phyloP scores from a whole-genome alignment of 768 basidiomycete species.

The Trametes meyenii region DNA sequence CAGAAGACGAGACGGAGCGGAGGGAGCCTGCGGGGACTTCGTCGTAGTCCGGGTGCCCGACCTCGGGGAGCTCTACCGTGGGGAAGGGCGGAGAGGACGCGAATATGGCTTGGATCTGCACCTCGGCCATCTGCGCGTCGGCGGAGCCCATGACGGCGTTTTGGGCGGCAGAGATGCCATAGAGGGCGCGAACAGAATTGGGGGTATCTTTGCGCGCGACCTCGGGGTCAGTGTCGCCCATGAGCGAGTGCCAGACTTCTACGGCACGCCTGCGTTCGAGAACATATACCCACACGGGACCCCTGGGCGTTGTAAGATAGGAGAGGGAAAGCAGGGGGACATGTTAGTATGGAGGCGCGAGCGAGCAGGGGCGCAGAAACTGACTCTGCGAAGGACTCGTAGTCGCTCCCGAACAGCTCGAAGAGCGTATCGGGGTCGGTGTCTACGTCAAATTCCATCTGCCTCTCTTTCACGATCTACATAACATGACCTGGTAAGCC shows the following conservation, averaged over 20 bases:
- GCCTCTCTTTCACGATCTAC: conserved; percentile 84
- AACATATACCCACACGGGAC: conserved; percentile 91
- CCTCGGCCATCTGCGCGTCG: conserved; percentile 68
- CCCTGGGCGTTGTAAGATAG: conserved; percentile 43
- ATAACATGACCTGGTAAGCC: not conserved
- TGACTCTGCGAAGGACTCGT: conserved; percentile 75
- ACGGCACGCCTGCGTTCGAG: conserved; percentile 82
- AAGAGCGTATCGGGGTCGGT: conserved; percentile 78
- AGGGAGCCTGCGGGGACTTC: conserved; percentile 32
- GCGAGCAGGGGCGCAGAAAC: conserved; percentile 35
- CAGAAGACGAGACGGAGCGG: conserved; percentile 49
- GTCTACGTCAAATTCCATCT: conserved; percentile 87
- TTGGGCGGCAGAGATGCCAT: conserved; percentile 54
- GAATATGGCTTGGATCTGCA: conserved; percentile 78
- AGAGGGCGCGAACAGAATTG: conserved; percentile 71
- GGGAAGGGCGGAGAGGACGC: conserved; percentile 84
- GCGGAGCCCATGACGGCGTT: conserved; percentile 78
- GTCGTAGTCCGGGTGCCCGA: conserved; percentile 41
- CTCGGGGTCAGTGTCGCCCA: conserved; percentile 67
- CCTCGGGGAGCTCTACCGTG: conserved; percentile 59
- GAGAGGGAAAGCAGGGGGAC: not conserved
- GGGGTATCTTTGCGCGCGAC: conserved; percentile 57
- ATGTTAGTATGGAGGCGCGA: not conserved
- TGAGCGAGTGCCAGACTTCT: conserved; percentile 77
- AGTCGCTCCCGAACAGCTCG: conserved; percentile 81